Percentiles rank a stretch among this genome's conserved stretches.
These are phyloP conservation scores for Aureobasidium sp. DNA, from an alignment of 2,329 filamentous ascomycete genomes.

Conservation along the genomic window DNA sequence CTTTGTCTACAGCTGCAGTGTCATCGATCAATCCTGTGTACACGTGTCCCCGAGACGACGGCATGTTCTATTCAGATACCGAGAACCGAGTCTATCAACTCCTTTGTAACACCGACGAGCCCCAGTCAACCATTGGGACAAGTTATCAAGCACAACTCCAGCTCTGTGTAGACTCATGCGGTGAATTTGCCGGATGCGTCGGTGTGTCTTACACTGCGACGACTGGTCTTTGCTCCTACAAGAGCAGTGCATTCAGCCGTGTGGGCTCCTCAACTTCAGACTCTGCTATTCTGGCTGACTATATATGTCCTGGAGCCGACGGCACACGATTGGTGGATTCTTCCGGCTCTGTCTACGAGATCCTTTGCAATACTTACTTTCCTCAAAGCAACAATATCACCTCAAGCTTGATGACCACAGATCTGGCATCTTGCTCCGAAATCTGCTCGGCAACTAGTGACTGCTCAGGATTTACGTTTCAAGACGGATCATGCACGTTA, in stretches of 20 bases:
- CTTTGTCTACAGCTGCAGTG: constrained; percentile 17
- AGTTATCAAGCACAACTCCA: constrained; percentile 20
- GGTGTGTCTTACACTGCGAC: constrained; percentile 19
- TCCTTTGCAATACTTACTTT: constrained; percentile 24
- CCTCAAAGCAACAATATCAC: constrained; percentile 17
- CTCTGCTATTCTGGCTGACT: constrained; percentile 13
- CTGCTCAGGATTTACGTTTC: constrained; percentile 4
- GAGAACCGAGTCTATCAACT: constrained; percentile 22
- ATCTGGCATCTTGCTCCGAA: constrained; percentile 1
- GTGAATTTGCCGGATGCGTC: constrained; percentile 19
- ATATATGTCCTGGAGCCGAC: constrained; percentile 23
- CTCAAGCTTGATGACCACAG: not conserved
- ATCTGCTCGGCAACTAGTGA: not conserved
- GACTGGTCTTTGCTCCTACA: constrained; percentile 21
- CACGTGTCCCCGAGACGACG: constrained; percentile 23
- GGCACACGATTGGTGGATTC: constrained; percentile 22
- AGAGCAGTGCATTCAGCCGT: constrained; percentile 3
- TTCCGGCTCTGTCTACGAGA: constrained; percentile 23
- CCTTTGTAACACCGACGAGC: constrained; percentile 21
- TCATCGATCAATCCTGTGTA: constrained; percentile 19
- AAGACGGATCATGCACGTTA: not conserved
- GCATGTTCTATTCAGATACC: constrained; percentile 23
- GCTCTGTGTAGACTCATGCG: constrained; percentile 23
- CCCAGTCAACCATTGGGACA: constrained; percentile 18
- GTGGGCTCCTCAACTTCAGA: constrained; percentile 17